These are phyloP conservation scores for Madurella fahalii DNA, from an alignment of 2,329 filamentous ascomycete genomes.

Conservation along the genomic window DNA sequence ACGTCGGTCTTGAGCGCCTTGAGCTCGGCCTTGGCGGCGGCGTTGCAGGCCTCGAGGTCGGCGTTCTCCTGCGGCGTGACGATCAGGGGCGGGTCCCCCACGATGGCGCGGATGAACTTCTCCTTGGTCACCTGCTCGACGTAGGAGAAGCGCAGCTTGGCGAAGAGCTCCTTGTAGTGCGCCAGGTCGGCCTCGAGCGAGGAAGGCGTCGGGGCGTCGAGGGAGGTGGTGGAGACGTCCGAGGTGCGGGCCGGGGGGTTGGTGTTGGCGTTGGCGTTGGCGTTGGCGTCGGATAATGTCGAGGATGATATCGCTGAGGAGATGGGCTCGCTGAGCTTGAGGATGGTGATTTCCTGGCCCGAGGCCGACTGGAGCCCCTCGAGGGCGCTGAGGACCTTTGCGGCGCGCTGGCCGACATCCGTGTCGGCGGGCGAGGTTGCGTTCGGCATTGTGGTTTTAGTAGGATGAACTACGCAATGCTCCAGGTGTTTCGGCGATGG, in stretches of 20 bases:
- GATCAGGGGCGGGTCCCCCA: constrained; percentile 82
- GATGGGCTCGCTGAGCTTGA: constrained; percentile 73
- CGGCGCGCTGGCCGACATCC: constrained; percentile 28
- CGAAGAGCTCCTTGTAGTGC: constrained; percentile 93
- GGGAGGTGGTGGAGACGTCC: constrained; percentile 63
- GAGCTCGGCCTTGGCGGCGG: constrained; percentile 68
- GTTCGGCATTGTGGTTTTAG: constrained; percentile 9
- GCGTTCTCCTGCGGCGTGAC: constrained; percentile 79
- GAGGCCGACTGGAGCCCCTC: constrained; percentile 44
- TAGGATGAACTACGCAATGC: neutral
- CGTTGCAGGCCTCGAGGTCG: constrained; percentile 64
- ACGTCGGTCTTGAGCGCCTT: constrained; percentile 79
- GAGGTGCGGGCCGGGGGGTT: constrained; percentile 55
- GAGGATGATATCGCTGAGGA: constrained; percentile 45
- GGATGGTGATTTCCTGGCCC: constrained; percentile 64
- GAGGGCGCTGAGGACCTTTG: constrained; percentile 46
- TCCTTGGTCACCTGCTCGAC: constrained; percentile 98
- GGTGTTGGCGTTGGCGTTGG: constrained; percentile 31
- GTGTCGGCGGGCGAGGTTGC: constrained; percentile 23
- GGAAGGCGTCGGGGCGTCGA: constrained; percentile 66
- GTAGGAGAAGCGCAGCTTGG: constrained; percentile 94
- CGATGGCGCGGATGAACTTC: constrained; percentile 90
- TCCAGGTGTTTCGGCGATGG: neutral
- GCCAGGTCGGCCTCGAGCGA: constrained; percentile 77
- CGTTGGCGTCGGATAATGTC: constrained; percentile 33